Base-by-base conservation (phyloP, 2,329 filamentous ascomycete genomes). In the Pseudocercospora vitis region DNA sequence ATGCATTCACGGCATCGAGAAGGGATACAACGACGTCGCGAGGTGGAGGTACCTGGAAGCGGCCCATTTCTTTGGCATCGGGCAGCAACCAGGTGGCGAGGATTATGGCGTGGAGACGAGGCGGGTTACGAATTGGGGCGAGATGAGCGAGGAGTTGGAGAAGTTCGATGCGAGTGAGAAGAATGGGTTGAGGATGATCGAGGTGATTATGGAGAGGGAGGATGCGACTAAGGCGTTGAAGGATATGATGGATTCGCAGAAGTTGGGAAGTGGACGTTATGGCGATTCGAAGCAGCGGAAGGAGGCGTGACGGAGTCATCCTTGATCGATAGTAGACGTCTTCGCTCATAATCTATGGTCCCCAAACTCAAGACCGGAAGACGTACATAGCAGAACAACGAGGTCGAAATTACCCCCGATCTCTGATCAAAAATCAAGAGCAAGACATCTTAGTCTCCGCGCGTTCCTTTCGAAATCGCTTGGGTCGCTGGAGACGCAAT, bases 1-100 rank as follows among this genome's bases (percentile, higher is more conserved):
- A 4, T 61, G 75, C 28, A 76, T 78, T 37, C 75, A 76, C 67
- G 76, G 76, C 8, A 71, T 71, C 21, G 59, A 65, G 18, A 47
- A 57, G 16, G 50, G 28, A 0, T 60, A 60, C n/a, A 60, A 58
- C 16, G 58, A 60, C 35, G 50, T 60, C 1, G 49, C 56, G 21
- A 42, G 28, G 11, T 56, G 56, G 53, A 32, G 37, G 14, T 58
- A 56, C 44, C 35, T 55, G 3, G 48, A 49, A 3, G 56, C 52
- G 7, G 40, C 56, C 8, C 29, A 29, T 24, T 53, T 56, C 48
- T 58, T 58, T 16, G 56, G 56, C n/a, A 48, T 42, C 12, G 46
- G 40, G 9, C 14, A 39, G 28, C 37, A 37, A 19, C 26, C 49
- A 12, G 37, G 42, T 18, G 23, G 35, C 35, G 35, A 31, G 16